Conservation (phyloP, 495 filamentous ascomycete genomes). For the Glonium stellatum region DNA sequence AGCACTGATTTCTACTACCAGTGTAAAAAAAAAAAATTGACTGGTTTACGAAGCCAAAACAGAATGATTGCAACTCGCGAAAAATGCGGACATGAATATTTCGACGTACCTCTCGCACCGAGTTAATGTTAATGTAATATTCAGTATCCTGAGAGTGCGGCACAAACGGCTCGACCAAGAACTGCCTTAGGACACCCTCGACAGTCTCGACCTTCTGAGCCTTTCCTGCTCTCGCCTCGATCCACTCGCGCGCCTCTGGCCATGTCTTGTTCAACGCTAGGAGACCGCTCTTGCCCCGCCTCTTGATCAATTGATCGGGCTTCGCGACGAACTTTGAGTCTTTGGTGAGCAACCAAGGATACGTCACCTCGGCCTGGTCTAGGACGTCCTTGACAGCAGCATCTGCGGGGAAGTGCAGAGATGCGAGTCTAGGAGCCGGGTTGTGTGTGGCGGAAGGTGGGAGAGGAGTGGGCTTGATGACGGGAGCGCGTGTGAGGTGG, state of each 20-base stretch:
- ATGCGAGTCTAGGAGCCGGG: slow-evolving; percentile 80
- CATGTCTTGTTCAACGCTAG: slow-evolving; percentile 96
- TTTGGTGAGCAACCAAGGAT: slow-evolving; percentile 80
- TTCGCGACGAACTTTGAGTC: slow-evolving; percentile 96
- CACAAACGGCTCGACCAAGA: slow-evolving; percentile 97
- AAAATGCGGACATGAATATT: slow-evolving; percentile 16
- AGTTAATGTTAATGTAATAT: slow-evolving; percentile 98
- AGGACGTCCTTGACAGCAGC: slow-evolving; percentile 75
- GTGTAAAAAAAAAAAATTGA: neutral
- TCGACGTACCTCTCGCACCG: slow-evolving; percentile 73
- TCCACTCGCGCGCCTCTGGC: slow-evolving; percentile 86
- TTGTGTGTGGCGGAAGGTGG: slow-evolving; percentile 83
- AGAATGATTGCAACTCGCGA: neutral
- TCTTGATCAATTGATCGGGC: slow-evolving; percentile 99
- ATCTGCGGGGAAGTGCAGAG: slow-evolving; percentile 88
- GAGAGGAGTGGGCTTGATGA: slow-evolving; percentile 96
- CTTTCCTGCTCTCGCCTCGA: slow-evolving; percentile 86
- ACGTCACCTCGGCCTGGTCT: slow-evolving; percentile 88
- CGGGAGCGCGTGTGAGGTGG: slow-evolving; percentile 95
- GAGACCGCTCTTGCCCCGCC: slow-evolving; percentile 96
- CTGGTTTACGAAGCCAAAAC: neutral
- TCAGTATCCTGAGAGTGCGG: slow-evolving; percentile 89
- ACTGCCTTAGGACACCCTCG: slow-evolving; percentile 79
- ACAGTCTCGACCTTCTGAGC: slow-evolving; percentile 85
- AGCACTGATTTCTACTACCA: neutral